A percentile compares a stretch with the other conserved stretches of the same genome.
phyloP scores from a whole-genome alignment of 23 red algal genomes.

The Chondrus crispus region DNA sequence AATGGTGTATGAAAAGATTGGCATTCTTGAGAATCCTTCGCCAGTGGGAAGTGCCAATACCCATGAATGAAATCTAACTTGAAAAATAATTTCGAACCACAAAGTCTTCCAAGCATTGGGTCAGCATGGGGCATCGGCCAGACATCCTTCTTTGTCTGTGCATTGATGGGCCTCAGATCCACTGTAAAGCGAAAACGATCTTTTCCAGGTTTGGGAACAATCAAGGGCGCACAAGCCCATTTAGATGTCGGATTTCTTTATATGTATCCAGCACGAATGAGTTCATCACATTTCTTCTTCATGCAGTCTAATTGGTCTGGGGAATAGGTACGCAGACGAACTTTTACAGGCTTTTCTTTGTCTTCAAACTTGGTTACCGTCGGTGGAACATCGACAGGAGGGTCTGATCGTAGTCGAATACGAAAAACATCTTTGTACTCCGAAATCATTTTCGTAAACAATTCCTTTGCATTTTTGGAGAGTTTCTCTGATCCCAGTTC shows the following conservation, averaged over 20 bases:
- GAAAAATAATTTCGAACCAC: conserved; percentile 17
- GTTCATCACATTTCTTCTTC: conserved; percentile 13
- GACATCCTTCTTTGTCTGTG: conserved; percentile 5
- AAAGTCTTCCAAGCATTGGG: neutral
- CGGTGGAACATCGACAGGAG: conserved; percentile 11
- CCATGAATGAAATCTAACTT: conserved; percentile 15
- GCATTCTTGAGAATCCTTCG: conserved; percentile 4
- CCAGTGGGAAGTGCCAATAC: conserved; percentile 21
- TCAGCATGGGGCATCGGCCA: conserved; percentile 25
- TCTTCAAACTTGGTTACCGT: conserved; percentile 22
- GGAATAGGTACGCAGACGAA: conserved; percentile 23
- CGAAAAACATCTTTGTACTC: neutral
- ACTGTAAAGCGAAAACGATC: conserved; percentile 23
- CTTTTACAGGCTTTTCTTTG: neutral
- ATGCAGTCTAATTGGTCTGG: neutral
- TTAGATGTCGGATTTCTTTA: conserved; percentile 14
- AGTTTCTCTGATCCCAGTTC: neutral
- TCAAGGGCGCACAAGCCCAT: conserved; percentile 19
- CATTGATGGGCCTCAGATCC: conserved; percentile 7
- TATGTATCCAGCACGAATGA: neutral
- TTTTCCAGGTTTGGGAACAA: neutral
- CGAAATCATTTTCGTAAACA: neutral
- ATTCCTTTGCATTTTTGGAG: neutral
- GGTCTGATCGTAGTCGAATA: neutral
- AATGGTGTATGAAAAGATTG: conserved; percentile 28